Evolutionary conservation across 176 grass and related monocot species (phyloP), one percentile per base, ranked within the genome.

Genomic region (Oryza brachyantha): DNA sequence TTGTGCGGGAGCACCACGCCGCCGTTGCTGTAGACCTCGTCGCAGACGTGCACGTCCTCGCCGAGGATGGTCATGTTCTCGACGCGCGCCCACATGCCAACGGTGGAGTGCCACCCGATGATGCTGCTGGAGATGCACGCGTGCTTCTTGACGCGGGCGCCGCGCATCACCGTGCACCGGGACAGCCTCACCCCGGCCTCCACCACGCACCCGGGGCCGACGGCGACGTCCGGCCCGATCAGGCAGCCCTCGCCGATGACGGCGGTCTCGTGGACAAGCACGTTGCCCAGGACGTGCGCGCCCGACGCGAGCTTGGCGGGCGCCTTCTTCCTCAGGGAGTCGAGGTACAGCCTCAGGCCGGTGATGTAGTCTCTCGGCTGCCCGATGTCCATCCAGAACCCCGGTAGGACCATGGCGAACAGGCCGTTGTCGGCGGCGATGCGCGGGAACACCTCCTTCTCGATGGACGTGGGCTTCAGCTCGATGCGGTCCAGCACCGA

Each of bases 41-140:
- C 93, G 41, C 93, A 90, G 73, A 96, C 90, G 62, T 93, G 93
- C 61, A 96, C 93, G 69, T 96, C 90, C 79, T 96, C 93, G 7
- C 93, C 93, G 21, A 96, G 85, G 70, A 96, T 93, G n/a, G 93
- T 96, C 90, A 96, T 93, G 80, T 96, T 96, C 87, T 96, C 93
- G 13, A 96, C 79, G 68, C 93, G 85, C 12, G 93, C 93, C 93
- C 93, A 96, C 85, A 86, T 86, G 48, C 93, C 93, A 29, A 96
- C 85, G 7, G 90, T 96, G 48, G 87, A 96, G 63, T 92, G 90
- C 93, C 93, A 96, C 25, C 93, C 93, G 29, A 96, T 86, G 55
- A 96, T 96, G 76, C 93, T 93, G 59, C 90, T 74, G 38, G 90
- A 93, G 70, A 96, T 83, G 90, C 93, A 96, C 5, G 90, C 87